Evolutionary conservation across 2,329 filamentous ascomycete genomes (phyloP).

Genomic region (Colletotrichum sp.): DNA sequence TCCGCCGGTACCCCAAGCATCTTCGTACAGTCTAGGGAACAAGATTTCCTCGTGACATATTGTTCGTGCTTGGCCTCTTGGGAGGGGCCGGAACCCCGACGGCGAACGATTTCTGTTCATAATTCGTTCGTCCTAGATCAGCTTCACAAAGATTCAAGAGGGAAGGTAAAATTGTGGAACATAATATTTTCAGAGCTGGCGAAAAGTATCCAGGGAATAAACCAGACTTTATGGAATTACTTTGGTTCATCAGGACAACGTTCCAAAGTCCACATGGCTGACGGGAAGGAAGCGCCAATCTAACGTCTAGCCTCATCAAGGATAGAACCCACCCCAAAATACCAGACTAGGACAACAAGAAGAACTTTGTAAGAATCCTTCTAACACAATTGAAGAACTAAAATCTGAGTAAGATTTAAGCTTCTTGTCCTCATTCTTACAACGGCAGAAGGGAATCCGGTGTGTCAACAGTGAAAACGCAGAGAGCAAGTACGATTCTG

Average conservation of each 20-base stretch:
- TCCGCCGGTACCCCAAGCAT: not conserved
- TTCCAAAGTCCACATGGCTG: not conserved
- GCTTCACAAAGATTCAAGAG: rapidly evolving
- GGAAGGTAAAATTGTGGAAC: too few species aligned
- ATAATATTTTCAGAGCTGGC: too few species aligned
- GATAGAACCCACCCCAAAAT: not conserved
- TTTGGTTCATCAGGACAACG: not conserved
- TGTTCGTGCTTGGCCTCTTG: not conserved
- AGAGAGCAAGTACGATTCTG: too few species aligned
- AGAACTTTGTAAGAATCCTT: not conserved
- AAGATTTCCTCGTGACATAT: not conserved
- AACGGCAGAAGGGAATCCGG: not conserved
- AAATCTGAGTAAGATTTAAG: not conserved
- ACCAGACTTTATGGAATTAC: rapidly evolving
- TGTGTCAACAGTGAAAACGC: too few species aligned
- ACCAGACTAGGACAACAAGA: not conserved
- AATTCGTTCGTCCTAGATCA: rapidly evolving
- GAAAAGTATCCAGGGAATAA: rapidly evolving
- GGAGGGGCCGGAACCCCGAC: not conserved
- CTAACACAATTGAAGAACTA: rapidly evolving
- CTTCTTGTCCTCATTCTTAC: not conserved
- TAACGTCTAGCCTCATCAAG: not conserved
- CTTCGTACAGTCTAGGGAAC: not conserved
- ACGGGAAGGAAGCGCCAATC: not conserved
- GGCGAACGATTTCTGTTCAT: not conserved